These are phyloP conservation scores for Clitocybe nebularis DNA, from an alignment of 1,284 basidiomycete species.

Conservation along the genomic window DNA sequence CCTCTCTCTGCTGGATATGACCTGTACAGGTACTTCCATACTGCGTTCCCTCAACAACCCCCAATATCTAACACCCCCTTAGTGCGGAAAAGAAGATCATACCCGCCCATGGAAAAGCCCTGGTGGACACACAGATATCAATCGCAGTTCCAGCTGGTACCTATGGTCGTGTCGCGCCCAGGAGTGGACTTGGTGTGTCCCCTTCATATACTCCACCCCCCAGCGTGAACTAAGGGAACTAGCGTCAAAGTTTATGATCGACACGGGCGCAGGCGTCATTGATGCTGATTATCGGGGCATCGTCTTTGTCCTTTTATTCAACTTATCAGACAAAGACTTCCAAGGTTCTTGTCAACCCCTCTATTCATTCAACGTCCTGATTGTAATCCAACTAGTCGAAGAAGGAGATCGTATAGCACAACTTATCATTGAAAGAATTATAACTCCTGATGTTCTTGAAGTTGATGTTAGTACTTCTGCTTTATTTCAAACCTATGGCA, in stretches of 20 bases:
- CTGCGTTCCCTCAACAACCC: no score
- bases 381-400: slow-evolving; percentile 51
- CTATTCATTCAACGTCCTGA: neutral
- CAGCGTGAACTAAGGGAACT: slow-evolving; percentile 4
- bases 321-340: slow-evolving; percentile 87
- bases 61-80: slow-evolving; percentile 2
- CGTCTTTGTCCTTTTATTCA: slow-evolving; percentile 94
- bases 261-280: slow-evolving; percentile 94
- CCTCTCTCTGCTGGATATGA: slow-evolving; percentile 90
- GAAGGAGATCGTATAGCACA: slow-evolving; percentile 94
- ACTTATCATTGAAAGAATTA: slow-evolving; percentile 88
- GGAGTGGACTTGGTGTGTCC: slow-evolving; percentile 84
- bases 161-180: slow-evolving; percentile 94
- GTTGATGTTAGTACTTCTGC: slow-evolving; percentile 57
- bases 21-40: slow-evolving; percentile 87
- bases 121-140: slow-evolving; percentile 88
- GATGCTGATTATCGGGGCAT: slow-evolving; percentile 95
- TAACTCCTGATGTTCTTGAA: slow-evolving; percentile 81
- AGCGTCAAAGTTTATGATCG: slow-evolving; percentile 97
- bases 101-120: slow-evolving; percentile 83
- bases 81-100: slow-evolving; percentile 79
- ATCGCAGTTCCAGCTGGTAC: slow-evolving; percentile 91
- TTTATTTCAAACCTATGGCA: neutral
- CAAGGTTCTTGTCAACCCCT: slow-evolving; percentile 47
- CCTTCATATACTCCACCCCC: neutral